Evolutionary conservation across 352 stramenopile species (phyloP), one percentile per base, ranked within the genome.

Genomic region (Peronospora belbahrii): DNA sequence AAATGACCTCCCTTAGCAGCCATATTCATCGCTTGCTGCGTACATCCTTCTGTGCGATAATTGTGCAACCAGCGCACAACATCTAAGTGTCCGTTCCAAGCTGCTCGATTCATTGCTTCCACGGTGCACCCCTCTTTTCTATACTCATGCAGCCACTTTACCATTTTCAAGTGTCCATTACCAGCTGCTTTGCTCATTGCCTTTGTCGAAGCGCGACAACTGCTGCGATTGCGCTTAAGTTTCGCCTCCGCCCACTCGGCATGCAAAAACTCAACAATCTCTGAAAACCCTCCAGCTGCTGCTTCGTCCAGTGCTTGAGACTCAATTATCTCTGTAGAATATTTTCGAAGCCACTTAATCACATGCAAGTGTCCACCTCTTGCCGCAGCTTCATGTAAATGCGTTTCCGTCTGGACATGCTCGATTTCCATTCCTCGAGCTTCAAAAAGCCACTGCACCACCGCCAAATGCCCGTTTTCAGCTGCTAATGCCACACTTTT

Each of bases 1-100:
- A 70, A 41, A 8, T 67, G 40, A n/a, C 61, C 61, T 18, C 32
- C 42, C 24, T 48, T 57, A 6, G 60, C 46, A 14, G 60, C 60
- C 30, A 52, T 56, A n/a, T 69, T 65, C 51, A 69, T 66, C 18
- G 60, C 60, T 25, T 58, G 56, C 17, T 53, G 47, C 4, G 61
- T 60, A 22, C 60, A 69, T 19, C 60, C 47, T 39, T 69, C 60
- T 2, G 22, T 54, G 2, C 52, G 42, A 18, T 69, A 42, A 5
- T 55, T 24, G 18, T 66, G 39, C 13, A 69, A 44, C 56, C 56
- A 69, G 3, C 32, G 27, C 3, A 69, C 56, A 27, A 66, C 14
- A 0, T 63, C 47, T 17, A 59, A 27, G 33, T 59, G 56, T 2
- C 60, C 55, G 13, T 69, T 57, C 43, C 56, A 59, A 24, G 61